Evolutionary conservation across 768 basidiomycete genomes (phyloP), one percentile per base, ranked within the genome.

Genomic region (Baorangia bicolor): DNA sequence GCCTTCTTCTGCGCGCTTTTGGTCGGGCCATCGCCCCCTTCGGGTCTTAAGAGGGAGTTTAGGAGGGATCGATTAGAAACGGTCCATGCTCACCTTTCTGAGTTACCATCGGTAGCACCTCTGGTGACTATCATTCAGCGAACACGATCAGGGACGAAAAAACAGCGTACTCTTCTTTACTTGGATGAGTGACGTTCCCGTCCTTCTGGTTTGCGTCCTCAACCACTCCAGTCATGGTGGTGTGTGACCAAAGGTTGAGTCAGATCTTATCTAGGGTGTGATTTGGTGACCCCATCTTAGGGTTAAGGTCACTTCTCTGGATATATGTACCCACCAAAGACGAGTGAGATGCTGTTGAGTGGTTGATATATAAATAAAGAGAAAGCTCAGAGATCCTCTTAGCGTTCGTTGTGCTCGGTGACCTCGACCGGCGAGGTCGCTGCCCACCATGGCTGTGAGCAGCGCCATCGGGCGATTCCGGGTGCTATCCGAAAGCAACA

Each of bases 1-100:
- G 86, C 84, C 74, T 93, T 94, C 79, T 98, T 98, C 55, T 93
- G 71, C 64, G 95, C 93, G 64, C 78, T 91, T 76, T 97, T 98
- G 52, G 87, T 85, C 8, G 86, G 92, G 13, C 81, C 88, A 38
- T 77, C 72, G 31, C 64, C 71, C 16, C 31, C 60, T 35, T 67
- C 69, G 13, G 43, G 33, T 52, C 69, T 72, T 57, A 8, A 31
- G 49, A 42, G 35, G 20, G 27, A 42, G 56, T 31, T 56, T 46
- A 48, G 39, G 20, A 23, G 33, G 2, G 48, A 52, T 37, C 41
- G 56, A 50, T 50, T 0, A 31, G 38, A 42, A 23, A n/a, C 8
- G 31, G 18, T 31, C 20, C 18, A 25, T 25, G 46, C 64, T 53
- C 54, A 59, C 62, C 35, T 31, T 33, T 59, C 63, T 12, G 46